Percentiles rank a stretch among this genome's conserved stretches.
phyloP scores from a whole-genome alignment of 2,329 filamentous ascomycete genomes.

The Aspergillus brunneoviolaceus region DNA sequence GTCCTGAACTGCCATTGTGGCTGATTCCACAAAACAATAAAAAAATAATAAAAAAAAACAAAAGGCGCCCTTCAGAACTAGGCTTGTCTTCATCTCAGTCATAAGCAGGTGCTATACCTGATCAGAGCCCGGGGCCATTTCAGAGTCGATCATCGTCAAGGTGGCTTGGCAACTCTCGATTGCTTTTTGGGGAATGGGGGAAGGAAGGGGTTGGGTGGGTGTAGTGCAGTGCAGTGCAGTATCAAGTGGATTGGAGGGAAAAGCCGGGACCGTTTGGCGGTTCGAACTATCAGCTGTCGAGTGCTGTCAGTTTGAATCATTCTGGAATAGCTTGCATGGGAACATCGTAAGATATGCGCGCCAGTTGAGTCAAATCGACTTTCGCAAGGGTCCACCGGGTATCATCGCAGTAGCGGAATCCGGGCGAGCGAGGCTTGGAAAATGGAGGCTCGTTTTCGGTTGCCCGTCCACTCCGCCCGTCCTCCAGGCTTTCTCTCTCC shows the following conservation, averaged over 20 bases:
- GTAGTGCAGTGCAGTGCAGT: no score
- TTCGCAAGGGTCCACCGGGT: constrained; percentile 6
- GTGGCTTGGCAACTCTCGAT: constrained; percentile 7
- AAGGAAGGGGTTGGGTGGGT: not conserved
- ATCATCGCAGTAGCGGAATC: constrained; percentile 9
- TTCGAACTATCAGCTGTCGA: constrained; percentile 5
- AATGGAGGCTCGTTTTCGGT: constrained; percentile 7
- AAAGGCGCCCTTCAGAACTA: constrained; percentile 1
- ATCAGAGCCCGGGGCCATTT: constrained; percentile 6
- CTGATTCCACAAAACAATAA: constrained; percentile 1
- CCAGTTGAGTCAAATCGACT: constrained; percentile 9
- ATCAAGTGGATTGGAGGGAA: not conserved
- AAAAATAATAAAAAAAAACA: not conserved
- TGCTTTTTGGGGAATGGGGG: constrained; percentile 1
- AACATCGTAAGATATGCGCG: constrained; percentile 12
- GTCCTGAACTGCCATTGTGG: constrained; percentile 3
- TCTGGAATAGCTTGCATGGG: not conserved
- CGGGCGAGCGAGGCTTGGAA: constrained; percentile 8
- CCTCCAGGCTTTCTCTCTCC: no score
- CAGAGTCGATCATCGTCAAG: constrained; percentile 5
- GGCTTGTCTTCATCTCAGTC: constrained; percentile 3
- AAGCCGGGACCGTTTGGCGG: not conserved
- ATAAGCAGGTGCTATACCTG: constrained; percentile 5
- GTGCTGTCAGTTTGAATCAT: constrained; percentile 8
- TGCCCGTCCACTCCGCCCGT: constrained; percentile 6